Evolutionary conservation across 148 eudicot species (phyloP).

Genomic region (Drosera capensis): DNA sequence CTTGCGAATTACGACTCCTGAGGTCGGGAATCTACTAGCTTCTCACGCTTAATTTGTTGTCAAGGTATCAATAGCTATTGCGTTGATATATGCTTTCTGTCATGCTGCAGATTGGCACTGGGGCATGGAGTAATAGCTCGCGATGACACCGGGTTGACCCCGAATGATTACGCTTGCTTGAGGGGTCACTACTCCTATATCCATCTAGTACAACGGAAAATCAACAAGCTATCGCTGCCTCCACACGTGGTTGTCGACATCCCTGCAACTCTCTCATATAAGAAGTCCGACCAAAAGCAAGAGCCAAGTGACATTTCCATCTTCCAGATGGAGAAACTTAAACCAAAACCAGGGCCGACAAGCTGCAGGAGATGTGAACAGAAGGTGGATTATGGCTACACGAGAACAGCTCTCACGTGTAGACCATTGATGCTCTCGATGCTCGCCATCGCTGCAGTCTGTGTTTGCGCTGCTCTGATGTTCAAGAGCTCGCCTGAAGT

Average conservation of each 20-base stretch:
- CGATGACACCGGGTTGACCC: conserved; percentile 71
- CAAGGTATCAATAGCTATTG: not conserved
- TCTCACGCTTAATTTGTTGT: not conserved
- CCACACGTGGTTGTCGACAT: conserved; percentile 63
- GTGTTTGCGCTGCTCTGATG: conserved; percentile 77
- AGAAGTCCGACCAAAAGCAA: conserved; percentile 22
- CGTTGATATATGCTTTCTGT: too few species aligned
- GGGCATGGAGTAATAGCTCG: conserved; percentile 65
- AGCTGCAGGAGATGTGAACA: conserved; percentile 42
- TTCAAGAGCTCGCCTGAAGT: conserved; percentile 83
- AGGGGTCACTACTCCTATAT: conserved; percentile 55
- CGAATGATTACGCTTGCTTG: conserved; percentile 61
- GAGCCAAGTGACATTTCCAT: too few species aligned
- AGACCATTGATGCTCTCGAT: conserved; percentile 76
- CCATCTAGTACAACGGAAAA: conserved; percentile 40
- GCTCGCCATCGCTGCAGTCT: conserved; percentile 76
- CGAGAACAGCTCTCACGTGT: conserved; percentile 29
- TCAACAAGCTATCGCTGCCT: conserved; percentile 19
- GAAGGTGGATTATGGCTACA: conserved; percentile 23
- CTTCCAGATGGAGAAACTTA: conserved; percentile 10
- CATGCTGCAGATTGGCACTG: conserved; percentile 77
- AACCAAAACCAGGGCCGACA: conserved; percentile 7
- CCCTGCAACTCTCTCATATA: conserved; percentile 13
- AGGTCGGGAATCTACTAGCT: not conserved
- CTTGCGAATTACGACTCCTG: not conserved